Base-by-base conservation (phyloP, 2,329 filamentous ascomycete genomes). In the Canariomyces notabilis region DNA sequence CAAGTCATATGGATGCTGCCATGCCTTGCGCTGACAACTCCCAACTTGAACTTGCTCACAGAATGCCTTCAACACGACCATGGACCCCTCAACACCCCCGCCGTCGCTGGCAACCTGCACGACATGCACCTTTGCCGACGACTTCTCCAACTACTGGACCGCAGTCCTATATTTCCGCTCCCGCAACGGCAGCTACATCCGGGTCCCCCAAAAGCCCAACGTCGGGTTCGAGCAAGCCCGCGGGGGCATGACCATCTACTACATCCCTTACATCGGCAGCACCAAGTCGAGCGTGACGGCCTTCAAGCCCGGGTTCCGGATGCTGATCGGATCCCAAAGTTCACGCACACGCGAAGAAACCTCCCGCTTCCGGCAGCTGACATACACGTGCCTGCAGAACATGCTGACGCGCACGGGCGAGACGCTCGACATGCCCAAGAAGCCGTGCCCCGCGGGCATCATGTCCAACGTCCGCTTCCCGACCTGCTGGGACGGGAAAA, bases 401-500 rank as follows among this genome's bases (percentile, higher is more conserved):
- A 64, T 64, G 48, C 59, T 57, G 15, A 71, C 67, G 0, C 62
- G 69, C 26, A 68, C 66, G 51, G 61, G 61, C 42, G 69, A 72
- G 57, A 61, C 67, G 2, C 57, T 64, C 19, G 61, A 64, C 37
- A 69, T 72, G 58, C 69, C 69, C 2, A 61, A 59, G 0, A 56
- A 59, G 43, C 63, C 61, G 2, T 71, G 70, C 51, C 56, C 55
- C 3, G 65, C 63, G 6, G 68, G 69, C 21, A 69, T 71, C 51
- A 70, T 70, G 65, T 66, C 66, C 1, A 64, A 67, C 31, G 61
- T 68, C 45, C 64, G 68, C 43, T 72, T 71, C 55, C 63, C 61
- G 12, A 57, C 63, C 34, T 83, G 80, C 67, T 83, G 80, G 80
- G 71, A 83, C 50, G 80, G 80, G 22, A 64, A 67, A 35, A 72